These are phyloP conservation scores for Calonectria leucothoes DNA, from an alignment of 2,329 filamentous ascomycete genomes.

Conservation along the genomic window DNA sequence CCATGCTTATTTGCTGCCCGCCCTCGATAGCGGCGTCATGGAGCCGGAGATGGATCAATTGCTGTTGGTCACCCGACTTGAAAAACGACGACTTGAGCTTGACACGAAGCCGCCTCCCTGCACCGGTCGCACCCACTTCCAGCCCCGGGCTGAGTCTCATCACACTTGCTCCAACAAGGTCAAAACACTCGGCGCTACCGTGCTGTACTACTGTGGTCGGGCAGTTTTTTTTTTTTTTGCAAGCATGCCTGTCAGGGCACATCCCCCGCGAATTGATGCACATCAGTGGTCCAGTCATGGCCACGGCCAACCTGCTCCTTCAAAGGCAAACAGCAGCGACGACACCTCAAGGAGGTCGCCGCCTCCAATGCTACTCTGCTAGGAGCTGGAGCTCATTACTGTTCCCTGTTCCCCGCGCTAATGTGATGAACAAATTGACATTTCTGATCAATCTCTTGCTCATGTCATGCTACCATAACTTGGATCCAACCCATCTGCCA, in stretches of 20 bases:
- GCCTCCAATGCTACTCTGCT: not conserved
- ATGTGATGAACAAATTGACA: not conserved
- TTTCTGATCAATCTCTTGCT: slow-evolving; percentile 9
- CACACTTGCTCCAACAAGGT: not conserved
- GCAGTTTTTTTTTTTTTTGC: not conserved
- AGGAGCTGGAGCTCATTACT: not conserved
- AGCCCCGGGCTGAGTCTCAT: slow-evolving; percentile 1
- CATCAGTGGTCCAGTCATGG: slow-evolving; percentile 10
- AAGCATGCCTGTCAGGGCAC: slow-evolving; percentile 10
- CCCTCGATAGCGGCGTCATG: slow-evolving; percentile 40
- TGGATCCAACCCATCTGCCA: slow-evolving; percentile 10
- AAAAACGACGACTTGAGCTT: slow-evolving; percentile 17
- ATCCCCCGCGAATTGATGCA: slow-evolving; percentile 23
- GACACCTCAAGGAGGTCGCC: not conserved
- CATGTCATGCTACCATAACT: not conserved
- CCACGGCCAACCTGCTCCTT: not conserved
- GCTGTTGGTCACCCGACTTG: slow-evolving; percentile 38
- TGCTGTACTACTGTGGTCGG: not conserved
- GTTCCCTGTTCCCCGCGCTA: not conserved
- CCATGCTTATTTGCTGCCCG: slow-evolving; percentile 38
- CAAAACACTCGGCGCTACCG: slow-evolving; percentile 2
- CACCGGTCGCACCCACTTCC: slow-evolving; percentile 5
- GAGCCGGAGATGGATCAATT: slow-evolving; percentile 37
- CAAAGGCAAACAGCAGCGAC: not conserved
- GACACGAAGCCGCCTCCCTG: slow-evolving; percentile 15